Base-by-base conservation (phyloP, 2,329 filamentous ascomycete species). In the Fusarium albosuccineum region DNA sequence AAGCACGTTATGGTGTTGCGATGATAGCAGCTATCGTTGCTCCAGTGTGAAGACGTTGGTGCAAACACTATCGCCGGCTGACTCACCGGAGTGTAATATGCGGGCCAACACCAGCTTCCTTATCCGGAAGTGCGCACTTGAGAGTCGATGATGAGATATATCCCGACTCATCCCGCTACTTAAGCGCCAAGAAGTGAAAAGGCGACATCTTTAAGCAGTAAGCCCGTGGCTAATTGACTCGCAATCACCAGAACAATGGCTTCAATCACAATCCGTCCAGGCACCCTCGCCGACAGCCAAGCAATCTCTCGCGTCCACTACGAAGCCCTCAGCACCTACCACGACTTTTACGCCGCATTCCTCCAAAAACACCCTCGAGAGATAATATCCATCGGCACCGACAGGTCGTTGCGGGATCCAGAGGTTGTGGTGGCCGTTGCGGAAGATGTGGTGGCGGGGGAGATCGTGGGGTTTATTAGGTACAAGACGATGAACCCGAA, bases 331-430 rank as follows among this genome's bases (percentile, higher is more conserved):
- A 34, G 41, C 5, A n/a, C n/a, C 6, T 72, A 70, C 33, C 57
- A 73, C 36, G 57, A 60, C 2, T 73, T 73, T 40, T 73, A 73
- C 41, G 68, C 56, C 8, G 68, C 67, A 10, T 60, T 73, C 54
- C 71, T 72, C 26, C 48, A 61, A 29, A 45, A n/a, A 0, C 58
- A 72, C 40, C 68, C 70, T 11, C 39, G 55, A 36, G 67, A 72
- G 10, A 26, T 70, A 0, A 57, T 72, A 40, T 62, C 54, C 8
- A 29, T 68, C 6, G 61, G 62, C 7, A 70, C 65, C 3, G 54
- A 40, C 10, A 55, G 17, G 8, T 67, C 67, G 9, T 27, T 73
- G 26, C 62, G 60, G 13, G 62, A 70, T 26, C 67, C 64, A 17
- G 40, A 44, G 10, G 29, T 33, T 9, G 71, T 72, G 14, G 70